Evolutionary conservation across 495 filamentous ascomycete species (phyloP).

Genomic region (Aspergillus nanangensis): DNA sequence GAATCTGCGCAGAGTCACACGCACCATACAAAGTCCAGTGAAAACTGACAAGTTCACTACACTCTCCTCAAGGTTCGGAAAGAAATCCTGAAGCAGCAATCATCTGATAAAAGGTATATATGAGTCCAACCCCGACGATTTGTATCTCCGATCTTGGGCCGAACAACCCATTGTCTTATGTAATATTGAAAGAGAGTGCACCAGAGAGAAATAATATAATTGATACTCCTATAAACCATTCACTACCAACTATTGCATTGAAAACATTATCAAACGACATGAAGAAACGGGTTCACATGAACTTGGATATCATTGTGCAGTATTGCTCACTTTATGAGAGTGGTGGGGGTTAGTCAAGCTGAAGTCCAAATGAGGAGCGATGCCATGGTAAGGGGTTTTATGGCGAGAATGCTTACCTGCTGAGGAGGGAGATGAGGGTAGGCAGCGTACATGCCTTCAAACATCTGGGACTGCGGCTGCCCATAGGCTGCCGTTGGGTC

Average conservation of each 20-base stretch:
- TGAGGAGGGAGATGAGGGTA: conserved; percentile 78
- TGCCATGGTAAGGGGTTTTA: too few relatives aligned
- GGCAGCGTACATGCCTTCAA: conserved; percentile 76
- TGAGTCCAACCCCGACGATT: too few relatives aligned
- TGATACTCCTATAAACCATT: too few relatives aligned
- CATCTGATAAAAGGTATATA: too few relatives aligned
- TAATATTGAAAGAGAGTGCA: too few relatives aligned
- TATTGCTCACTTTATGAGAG: not conserved
- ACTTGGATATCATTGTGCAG: not conserved
- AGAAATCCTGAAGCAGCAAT: conserved; percentile 52
- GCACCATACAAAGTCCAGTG: conserved; percentile 53
- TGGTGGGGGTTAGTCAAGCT: not conserved
- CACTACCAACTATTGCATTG: too few relatives aligned
- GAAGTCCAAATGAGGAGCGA: not conserved
- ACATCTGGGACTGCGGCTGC: conserved; percentile 75
- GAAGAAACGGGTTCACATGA: too few relatives aligned
- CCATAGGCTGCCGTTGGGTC: conserved; percentile 66
- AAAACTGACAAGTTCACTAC: conserved; percentile 61
- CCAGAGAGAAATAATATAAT: too few relatives aligned
- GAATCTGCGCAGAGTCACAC: conserved; percentile 52
- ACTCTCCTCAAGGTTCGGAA: conserved; percentile 68
- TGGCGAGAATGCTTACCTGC: too few relatives aligned
- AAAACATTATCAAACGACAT: too few relatives aligned
- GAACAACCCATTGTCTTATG: too few relatives aligned
- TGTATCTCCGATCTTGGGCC: too few relatives aligned